These are phyloP conservation scores for Cicer bijugum DNA, from an alignment of 306 rosid genomes.

Conservation along the genomic window DNA sequence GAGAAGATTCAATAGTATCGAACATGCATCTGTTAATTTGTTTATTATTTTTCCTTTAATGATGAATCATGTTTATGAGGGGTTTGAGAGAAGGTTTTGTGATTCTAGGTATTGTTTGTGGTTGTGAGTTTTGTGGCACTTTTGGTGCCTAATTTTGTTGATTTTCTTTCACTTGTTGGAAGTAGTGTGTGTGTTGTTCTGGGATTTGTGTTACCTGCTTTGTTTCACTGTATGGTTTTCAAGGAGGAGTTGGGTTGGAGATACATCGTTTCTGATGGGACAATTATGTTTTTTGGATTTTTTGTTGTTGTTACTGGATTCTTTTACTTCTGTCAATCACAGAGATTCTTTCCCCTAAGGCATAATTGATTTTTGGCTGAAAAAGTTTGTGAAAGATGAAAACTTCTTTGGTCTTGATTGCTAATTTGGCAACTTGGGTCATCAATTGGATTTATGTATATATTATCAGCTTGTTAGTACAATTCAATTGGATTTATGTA, in stretches of 20 bases:
- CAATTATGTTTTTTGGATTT: slow-evolving; percentile 55
- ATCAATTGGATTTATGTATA: not conserved
- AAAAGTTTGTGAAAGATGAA: not conserved
- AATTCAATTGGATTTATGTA: no score
- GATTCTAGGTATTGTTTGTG: slow-evolving; percentile 61
- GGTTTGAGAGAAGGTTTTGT: slow-evolving; percentile 65
- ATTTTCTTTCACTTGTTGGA: slow-evolving; percentile 72
- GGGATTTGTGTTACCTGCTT: slow-evolving; percentile 72
- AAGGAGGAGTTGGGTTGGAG: slow-evolving; percentile 71
- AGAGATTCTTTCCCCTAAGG: slow-evolving; percentile 61
- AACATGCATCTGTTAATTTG: slow-evolving; percentile 49
- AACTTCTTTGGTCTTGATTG: not conserved
- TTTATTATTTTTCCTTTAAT: slow-evolving; percentile 71
- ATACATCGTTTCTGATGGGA: slow-evolving; percentile 53
- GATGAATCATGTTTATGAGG: slow-evolving; percentile 87
- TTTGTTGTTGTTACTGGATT: slow-evolving; percentile 62
- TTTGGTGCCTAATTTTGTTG: slow-evolving; percentile 79
- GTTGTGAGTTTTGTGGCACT: slow-evolving; percentile 68
- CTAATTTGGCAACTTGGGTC: not conserved
- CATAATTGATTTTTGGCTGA: slow-evolving; percentile 37
- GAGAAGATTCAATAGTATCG: slow-evolving; percentile 15
- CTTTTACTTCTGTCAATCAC: slow-evolving; percentile 49
- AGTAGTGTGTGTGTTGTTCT: slow-evolving; percentile 70
- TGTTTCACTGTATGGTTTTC: slow-evolving; percentile 67
- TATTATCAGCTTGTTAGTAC: no score